Percentiles rank a stretch among this genome's conserved stretches.
These are phyloP conservation scores for Aureobasidium uvarum DNA, from an alignment of 2,329 filamentous ascomycete genomes.

Conservation along the genomic window DNA sequence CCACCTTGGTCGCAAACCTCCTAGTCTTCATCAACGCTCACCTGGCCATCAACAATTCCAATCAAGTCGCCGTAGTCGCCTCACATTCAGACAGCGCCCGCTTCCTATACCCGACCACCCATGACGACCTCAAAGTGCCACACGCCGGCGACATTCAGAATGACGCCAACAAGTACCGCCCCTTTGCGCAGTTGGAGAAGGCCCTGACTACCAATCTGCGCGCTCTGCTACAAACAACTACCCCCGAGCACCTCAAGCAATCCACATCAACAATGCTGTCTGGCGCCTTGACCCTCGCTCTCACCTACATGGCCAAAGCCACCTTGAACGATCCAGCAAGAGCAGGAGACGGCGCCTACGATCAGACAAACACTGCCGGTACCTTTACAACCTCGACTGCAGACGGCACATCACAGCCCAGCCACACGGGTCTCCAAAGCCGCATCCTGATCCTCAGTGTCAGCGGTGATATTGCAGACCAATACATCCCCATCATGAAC, in stretches of 20 bases:
- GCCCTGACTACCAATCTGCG: conserved; percentile 73
- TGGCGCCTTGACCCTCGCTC: conserved; percentile 83
- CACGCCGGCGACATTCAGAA: conserved; percentile 35
- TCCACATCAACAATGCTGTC: conserved; percentile 82
- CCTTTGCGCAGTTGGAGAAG: conserved; percentile 83
- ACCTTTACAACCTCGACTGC: conserved; percentile 57
- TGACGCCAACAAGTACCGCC: conserved; percentile 83
- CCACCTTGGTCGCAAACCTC: conserved; percentile 80
- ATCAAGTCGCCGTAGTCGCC: conserved; percentile 88
- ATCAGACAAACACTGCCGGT: conserved; percentile 52
- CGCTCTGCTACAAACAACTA: conserved; percentile 69
- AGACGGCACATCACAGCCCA: conserved; percentile 41
- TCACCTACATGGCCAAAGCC: conserved; percentile 86
- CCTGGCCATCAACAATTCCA: conserved; percentile 87
- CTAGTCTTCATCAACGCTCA: conserved; percentile 97
- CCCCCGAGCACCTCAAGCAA: conserved; percentile 59
- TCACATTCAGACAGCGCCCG: conserved; percentile 81
- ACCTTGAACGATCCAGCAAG: conserved; percentile 43
- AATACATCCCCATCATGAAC: conserved; percentile 99
- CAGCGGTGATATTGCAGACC: conserved; percentile 77
- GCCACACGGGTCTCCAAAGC: conserved; percentile 59
- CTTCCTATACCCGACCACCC: conserved; percentile 76
- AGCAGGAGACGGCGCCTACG: conserved; percentile 37
- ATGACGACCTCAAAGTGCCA: conserved; percentile 26
- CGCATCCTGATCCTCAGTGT: conserved; percentile 90